phyloP scores from a whole-genome alignment of 2,329 filamentous ascomycete genomes.

The Elsinoe necatrix region DNA sequence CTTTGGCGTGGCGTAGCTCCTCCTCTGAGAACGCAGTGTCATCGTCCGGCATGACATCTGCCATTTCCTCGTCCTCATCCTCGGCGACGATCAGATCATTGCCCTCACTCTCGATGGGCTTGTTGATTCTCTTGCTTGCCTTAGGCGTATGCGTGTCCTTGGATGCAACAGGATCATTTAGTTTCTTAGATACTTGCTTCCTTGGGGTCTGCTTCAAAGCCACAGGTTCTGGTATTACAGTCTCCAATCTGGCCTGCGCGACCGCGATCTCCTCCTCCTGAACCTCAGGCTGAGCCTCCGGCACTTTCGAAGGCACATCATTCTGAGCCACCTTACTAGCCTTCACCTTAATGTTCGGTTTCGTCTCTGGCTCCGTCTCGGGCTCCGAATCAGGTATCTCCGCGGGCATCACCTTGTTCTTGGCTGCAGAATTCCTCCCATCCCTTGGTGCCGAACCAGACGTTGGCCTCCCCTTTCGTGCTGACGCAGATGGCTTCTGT shows the following conservation, averaged over 20 bases:
- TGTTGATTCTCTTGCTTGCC: neutral
- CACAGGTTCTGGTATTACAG: neutral
- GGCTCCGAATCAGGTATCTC: slow-evolving; percentile 15
- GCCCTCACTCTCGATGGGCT: neutral
- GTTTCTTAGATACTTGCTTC: neutral
- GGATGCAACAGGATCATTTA: neutral
- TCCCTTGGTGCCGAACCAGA: neutral
- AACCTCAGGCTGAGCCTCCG: neutral
- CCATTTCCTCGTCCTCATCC: neutral
- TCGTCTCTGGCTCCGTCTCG: neutral
- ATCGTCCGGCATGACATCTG: neutral
- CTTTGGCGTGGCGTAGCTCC: slow-evolving; percentile 22
- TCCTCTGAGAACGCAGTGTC: neutral
- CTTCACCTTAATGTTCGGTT: neutral
- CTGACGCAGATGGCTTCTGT: neutral
- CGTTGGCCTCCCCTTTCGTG: neutral
- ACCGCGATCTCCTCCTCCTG: neutral
- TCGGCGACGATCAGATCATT: neutral
- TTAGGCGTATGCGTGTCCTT: neutral
- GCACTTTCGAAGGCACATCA: neutral
- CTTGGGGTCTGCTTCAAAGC: neutral
- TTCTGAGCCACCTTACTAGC: neutral
- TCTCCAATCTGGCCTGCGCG: neutral
- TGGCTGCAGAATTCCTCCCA: neutral
- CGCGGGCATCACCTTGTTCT: neutral